Conservation (phyloP, 2,329 filamentous ascomycete species). For the Cladophialophora chaetospira region DNA sequence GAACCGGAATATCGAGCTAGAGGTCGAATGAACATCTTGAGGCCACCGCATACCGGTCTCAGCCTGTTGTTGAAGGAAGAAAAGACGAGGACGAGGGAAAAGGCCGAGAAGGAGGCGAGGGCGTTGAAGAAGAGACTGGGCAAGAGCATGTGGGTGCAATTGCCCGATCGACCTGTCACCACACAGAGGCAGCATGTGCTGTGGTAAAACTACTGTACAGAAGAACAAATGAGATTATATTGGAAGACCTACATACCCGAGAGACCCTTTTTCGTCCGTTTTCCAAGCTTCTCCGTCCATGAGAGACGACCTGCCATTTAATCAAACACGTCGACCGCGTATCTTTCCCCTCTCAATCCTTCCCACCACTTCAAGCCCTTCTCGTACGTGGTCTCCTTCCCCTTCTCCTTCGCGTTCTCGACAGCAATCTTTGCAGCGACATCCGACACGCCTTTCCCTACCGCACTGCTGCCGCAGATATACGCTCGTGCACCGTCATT, state of each 20-base stretch:
- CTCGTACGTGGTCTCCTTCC: slow-evolving; percentile 42
- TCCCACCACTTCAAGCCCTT: slow-evolving; percentile 39
- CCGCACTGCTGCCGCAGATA: slow-evolving; percentile 62
- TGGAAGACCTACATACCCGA: neutral
- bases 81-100: slow-evolving; percentile 78
- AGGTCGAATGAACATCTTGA: slow-evolving; percentile 68
- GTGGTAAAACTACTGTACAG: slow-evolving; percentile 63
- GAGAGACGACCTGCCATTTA: neutral
- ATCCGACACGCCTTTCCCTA: slow-evolving; percentile 53
- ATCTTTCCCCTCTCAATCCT: slow-evolving; percentile 28
- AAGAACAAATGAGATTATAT: neutral
- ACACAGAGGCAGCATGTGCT: slow-evolving; percentile 87
- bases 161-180: slow-evolving; percentile 82
- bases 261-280: neutral
- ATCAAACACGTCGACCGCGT: slow-evolving; percentile 33
- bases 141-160: slow-evolving; percentile 76
- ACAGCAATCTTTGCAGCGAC: slow-evolving; percentile 41
- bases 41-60: slow-evolving; percentile 73
- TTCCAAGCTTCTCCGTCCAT: neutral
- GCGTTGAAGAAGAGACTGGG: slow-evolving; percentile 71
- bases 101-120: slow-evolving; percentile 76
- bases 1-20: slow-evolving; percentile 73
- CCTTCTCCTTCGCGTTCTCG: slow-evolving; percentile 37
- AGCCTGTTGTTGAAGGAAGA: slow-evolving; percentile 89
- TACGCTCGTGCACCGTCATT: slow-evolving; percentile 59